Conservation (phyloP, 169 alveolate species). For the Plasmodium knowlesi region DNA sequence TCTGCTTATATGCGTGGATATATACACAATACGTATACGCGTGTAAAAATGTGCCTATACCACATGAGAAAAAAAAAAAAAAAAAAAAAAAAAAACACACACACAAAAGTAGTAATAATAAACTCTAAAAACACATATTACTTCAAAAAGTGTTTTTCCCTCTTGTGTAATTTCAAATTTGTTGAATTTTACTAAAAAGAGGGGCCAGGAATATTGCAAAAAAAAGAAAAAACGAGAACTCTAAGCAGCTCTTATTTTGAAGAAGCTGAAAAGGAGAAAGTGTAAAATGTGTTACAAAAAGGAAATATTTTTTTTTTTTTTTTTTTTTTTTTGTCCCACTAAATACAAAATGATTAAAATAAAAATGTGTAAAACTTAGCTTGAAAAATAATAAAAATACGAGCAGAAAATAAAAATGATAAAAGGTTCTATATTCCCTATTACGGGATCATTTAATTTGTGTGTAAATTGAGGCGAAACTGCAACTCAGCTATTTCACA, state of each 20-base stretch:
- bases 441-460: background rate
- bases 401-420: background rate
- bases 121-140: background rate
- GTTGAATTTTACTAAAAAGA: background rate
- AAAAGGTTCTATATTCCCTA: background rate
- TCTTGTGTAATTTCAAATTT: background rate
- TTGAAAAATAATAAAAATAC: background rate
- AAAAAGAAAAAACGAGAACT: background rate
- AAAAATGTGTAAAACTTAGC: background rate
- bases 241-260: background rate
- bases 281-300: background rate
- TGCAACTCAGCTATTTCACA: background rate
- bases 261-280: background rate
- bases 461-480: background rate
- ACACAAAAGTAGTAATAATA: background rate
- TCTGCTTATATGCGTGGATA: background rate
- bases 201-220: background rate
- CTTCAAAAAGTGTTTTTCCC: background rate
- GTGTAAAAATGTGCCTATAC: background rate
- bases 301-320: background rate
- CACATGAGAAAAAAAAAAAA: background rate
- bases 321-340: background rate
- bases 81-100: background rate
- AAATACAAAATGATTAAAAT: conserved; percentile 14
- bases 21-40: background rate